A percentile compares a stretch with the other conserved stretches of the same genome.
These are phyloP conservation scores for Thermothelomyces thermophilus DNA, from an alignment of 2,329 filamentous ascomycete species.

Conservation along the genomic window DNA sequence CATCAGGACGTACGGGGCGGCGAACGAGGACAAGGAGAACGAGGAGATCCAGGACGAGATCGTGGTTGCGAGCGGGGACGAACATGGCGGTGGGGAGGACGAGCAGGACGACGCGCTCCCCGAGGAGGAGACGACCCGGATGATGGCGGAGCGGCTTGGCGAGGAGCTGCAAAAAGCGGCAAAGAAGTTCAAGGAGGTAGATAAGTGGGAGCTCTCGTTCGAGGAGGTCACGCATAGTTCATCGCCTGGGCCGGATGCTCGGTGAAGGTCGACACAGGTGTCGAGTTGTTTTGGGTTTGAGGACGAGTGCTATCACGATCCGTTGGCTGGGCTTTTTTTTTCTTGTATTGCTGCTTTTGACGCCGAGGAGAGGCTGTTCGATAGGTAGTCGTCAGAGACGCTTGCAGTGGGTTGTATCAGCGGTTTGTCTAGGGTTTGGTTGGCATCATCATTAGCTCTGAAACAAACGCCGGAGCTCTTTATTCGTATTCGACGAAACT, in stretches of 20 bases:
- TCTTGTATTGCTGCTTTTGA: not conserved
- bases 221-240: constrained; percentile 55
- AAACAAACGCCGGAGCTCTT: not conserved
- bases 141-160: constrained; percentile 28
- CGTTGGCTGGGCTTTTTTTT: not conserved
- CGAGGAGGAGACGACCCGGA: constrained; percentile 19
- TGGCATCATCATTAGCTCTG: not conserved
- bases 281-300: not conserved
- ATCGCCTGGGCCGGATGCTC: constrained; percentile 43
- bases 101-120: constrained; percentile 31
- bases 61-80: constrained; percentile 13
- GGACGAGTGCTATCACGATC: not conserved
- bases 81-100: constrained; percentile 28
- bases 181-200: constrained; percentile 62
- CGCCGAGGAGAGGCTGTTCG: constrained; percentile 12
- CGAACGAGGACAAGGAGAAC: constrained; percentile 55
- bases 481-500: not conserved
- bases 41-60: constrained; percentile 31
- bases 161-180: constrained; percentile 52
- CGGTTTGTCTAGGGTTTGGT: constrained; percentile 9
- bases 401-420: constrained; percentile 14
- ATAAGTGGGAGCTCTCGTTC: constrained; percentile 61
- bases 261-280: constrained; percentile 30
- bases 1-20: constrained; percentile 43
- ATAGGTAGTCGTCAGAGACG: constrained; percentile 6